phyloP scores from a whole-genome alignment of 495 filamentous ascomycete genomes.

The Trichoderma orchidacearum region DNA sequence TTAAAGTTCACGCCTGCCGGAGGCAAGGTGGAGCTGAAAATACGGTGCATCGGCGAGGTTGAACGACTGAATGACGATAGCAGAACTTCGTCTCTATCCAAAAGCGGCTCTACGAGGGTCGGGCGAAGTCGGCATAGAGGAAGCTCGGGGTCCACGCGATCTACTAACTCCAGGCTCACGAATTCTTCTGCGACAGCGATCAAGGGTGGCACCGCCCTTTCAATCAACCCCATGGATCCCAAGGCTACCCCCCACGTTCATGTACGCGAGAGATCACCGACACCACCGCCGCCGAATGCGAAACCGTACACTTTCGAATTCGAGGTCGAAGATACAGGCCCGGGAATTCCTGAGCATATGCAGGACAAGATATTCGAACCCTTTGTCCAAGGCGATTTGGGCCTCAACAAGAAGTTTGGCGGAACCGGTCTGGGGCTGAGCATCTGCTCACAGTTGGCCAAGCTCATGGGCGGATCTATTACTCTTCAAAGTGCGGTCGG shows the following conservation, averaged over 20 bases:
- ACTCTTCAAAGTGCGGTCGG: conserved; percentile 58
- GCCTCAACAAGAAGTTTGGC: conserved; percentile 78
- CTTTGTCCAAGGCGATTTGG: conserved; percentile 83
- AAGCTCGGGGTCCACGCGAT: conserved; percentile 34
- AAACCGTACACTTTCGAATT: conserved; percentile 63
- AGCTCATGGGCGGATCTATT: conserved; percentile 69
- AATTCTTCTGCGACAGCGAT: conserved; percentile 12
- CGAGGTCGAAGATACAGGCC: conserved; percentile 79
- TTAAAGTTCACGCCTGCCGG: conserved; percentile 81
- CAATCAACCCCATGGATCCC: conserved; percentile 45
- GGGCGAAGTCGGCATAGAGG: conserved; percentile 22
- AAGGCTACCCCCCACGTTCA: conserved; percentile 33
- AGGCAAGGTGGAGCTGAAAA: conserved; percentile 58
- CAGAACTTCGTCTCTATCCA: conserved; percentile 36
- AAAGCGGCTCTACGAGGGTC: conserved; percentile 17
- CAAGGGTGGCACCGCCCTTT: conserved; percentile 31
- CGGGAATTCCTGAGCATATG: conserved; percentile 68
- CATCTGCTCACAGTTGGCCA: conserved; percentile 77
- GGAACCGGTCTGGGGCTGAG: conserved; percentile 84
- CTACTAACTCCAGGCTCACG: conserved; percentile 27
- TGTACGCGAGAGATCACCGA: conserved; percentile 40
- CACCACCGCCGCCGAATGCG: conserved; percentile 45
- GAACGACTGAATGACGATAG: conserved; percentile 18
- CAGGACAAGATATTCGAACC: conserved; percentile 82
- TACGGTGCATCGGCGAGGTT: conserved; percentile 54